These are phyloP conservation scores for Phialophora expanda DNA, from an alignment of 2,329 filamentous ascomycete species.

Conservation along the genomic window DNA sequence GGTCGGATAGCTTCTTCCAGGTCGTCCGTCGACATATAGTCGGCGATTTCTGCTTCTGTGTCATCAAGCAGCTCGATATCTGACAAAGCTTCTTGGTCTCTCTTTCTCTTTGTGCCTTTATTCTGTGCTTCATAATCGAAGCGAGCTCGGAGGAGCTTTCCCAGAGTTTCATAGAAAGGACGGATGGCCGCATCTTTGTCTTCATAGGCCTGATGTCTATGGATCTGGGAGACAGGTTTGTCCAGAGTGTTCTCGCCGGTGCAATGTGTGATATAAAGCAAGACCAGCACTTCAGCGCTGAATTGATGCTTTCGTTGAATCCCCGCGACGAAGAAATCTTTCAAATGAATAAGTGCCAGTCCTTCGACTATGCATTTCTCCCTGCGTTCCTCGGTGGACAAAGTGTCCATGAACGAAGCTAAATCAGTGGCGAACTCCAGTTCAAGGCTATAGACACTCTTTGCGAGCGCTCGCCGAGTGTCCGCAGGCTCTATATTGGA, in stretches of 20 bases:
- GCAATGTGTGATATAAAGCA: conserved; percentile 28
- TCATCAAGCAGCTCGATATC: conserved; percentile 22
- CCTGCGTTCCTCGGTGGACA: not conserved
- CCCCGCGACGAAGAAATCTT: conserved; percentile 12
- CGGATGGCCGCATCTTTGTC: conserved; percentile 20
- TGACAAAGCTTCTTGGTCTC: conserved; percentile 11
- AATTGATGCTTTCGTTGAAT: conserved; percentile 8
- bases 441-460: conserved; percentile 30
- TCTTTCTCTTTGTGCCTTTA: conserved; percentile 29
- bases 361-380: conserved; percentile 20
- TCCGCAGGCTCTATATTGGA: conserved; percentile 49
- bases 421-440: conserved; percentile 2
- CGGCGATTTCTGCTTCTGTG: conserved; percentile 20
- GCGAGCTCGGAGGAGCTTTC: conserved; percentile 4
- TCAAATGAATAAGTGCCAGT: conserved; percentile 8
- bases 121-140: conserved; percentile 7
- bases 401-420: conserved; percentile 10
- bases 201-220: conserved; percentile 23
- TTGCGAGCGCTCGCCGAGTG: conserved; percentile 45
- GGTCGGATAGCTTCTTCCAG: conserved; percentile 17
- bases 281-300: conserved; percentile 12
- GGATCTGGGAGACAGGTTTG: not conserved
- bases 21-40: conserved; percentile 21
- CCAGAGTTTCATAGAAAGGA: conserved; percentile 19
- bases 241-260: conserved; percentile 24